Evolutionary conservation across 1,284 basidiomycete genomes (phyloP), one percentile per base, ranked within the genome.

Genomic region (Phenoliferia sp.): DNA sequence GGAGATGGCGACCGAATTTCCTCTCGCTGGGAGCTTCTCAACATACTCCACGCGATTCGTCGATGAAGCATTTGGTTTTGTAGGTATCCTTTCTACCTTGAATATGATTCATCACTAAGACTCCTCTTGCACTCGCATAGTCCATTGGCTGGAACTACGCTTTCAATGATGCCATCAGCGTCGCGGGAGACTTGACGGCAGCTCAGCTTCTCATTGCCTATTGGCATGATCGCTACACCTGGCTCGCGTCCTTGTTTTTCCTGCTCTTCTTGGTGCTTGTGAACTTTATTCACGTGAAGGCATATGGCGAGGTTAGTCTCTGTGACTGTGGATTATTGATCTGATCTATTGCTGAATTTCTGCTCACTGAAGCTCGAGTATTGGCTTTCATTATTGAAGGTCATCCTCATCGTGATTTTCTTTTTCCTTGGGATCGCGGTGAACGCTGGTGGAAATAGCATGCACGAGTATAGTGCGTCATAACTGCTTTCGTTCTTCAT

Each of bases 181-280:
- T 75, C 48, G 77, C 78, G 1, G 70, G 72, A 31, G 77, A 78
- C 36, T 69, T 77, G 33, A 76, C 73, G 0, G 78, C 77, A 0
- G 76, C 77, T 0, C 69, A 74, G 0, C 70, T 77, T 16, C 70
- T 79, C 31, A 74, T 79, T 35, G 67, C 61, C 1, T 79, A 75
- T 67, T 78, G 77, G 78, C 44, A 55, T 1, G 52, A 34, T 28
- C 36, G 32, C 12, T 52, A 62, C 15, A 63, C 48, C 6, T 70
- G 69, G 69, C 50, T 70, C 1, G 62, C 69, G 0, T 65, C 60
- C 26, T 56, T 70, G 16, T 50, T 67, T 39, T 68, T 70, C 66
- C 54, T 64, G 6, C 61, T 70, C 59, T 67, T 68, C 63, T 44
- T 70, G n/a, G 35, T 70, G 19, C 60, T 29, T 0, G 32, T 70